A percentile compares a stretch with the other conserved stretches of the same genome.
Conservation (phyloP, 106 monocot genomes). For the Ottelia alismoides region DNA sequence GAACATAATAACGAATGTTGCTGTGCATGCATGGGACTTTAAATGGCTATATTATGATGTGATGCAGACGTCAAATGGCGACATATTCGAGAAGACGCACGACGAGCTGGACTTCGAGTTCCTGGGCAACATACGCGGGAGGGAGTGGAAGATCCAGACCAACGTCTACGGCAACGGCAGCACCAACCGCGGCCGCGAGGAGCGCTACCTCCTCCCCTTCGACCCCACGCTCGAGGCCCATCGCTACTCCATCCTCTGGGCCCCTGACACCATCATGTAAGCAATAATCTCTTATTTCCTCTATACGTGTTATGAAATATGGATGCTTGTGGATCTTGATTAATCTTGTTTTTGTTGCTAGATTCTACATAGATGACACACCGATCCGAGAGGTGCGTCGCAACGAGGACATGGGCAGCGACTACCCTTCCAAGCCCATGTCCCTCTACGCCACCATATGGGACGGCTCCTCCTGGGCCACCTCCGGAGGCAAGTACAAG, state of each 20-base stretch:
- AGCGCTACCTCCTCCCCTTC: slow-evolving; percentile 67
- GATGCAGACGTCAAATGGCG: slow-evolving; percentile 78
- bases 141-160: slow-evolving; percentile 76
- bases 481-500: slow-evolving; percentile 64
- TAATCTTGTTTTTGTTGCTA: background rate
- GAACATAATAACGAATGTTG: too few relatives aligned
- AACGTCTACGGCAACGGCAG: slow-evolving; percentile 90
- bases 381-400: slow-evolving; percentile 64
- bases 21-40: too few relatives aligned
- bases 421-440: slow-evolving; percentile 92
- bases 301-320: background rate
- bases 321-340: background rate
- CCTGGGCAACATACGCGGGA: slow-evolving; percentile 69
- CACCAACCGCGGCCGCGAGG: slow-evolving; percentile 77
- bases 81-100: slow-evolving; percentile 69
- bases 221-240: slow-evolving; percentile 67
- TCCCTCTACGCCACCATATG: slow-evolving; percentile 91
- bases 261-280: slow-evolving; percentile 48
- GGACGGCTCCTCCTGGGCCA: slow-evolving; percentile 91
- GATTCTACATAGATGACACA: slow-evolving; percentile 76
- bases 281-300: background rate
- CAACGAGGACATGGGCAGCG: slow-evolving; percentile 35
- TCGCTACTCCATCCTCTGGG: slow-evolving; percentile 86
- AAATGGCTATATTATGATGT: too few relatives aligned
- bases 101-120: slow-evolving; percentile 97